A percentile compares a stretch with the other conserved stretches of the same genome.
Evolutionary conservation across 345 rosid genomes (phyloP).

Genomic region (Luvunga scandens): DNA sequence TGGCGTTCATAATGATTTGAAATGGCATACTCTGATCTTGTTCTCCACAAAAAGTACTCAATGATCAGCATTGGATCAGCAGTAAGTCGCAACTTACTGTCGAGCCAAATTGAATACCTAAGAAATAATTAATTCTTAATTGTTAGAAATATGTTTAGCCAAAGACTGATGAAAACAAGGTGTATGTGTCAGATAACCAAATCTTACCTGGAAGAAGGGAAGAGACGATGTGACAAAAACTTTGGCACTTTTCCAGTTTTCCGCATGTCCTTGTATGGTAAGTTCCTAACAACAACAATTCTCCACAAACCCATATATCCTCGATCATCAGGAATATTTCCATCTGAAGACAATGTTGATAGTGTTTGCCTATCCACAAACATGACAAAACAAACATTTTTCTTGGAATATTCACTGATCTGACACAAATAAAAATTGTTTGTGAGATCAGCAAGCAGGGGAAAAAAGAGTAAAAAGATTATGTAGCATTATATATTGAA

Average conservation of each 20-base stretch:
- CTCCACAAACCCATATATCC: constrained; percentile 87
- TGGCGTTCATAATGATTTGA: constrained; percentile 95
- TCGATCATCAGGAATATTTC: constrained; percentile 64
- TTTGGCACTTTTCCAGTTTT: constrained; percentile 96
- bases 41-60: constrained; percentile 85
- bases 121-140: background rate
- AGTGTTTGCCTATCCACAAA: constrained; percentile 90
- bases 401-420: constrained; percentile 86
- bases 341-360: constrained; percentile 64
- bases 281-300: constrained; percentile 66
- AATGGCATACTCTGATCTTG: constrained; percentile 80
- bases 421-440: constrained; percentile 33
- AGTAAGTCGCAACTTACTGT: constrained; percentile 86
- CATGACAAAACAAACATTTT: constrained; percentile 82
- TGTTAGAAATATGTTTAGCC: constrained; percentile 8
- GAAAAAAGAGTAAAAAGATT: background rate
- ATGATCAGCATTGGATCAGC: constrained; percentile 77
- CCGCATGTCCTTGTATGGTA: constrained; percentile 77
- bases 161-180: constrained; percentile 5
- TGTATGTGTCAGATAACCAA: constrained; percentile 26
- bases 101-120: constrained; percentile 96
- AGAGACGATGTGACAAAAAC: constrained; percentile 84
- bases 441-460: background rate
- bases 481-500: background rate
- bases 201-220: constrained; percentile 84